Conservation (phyloP, 495 filamentous ascomycete species). For the Neurospora tetrasperma region DNA sequence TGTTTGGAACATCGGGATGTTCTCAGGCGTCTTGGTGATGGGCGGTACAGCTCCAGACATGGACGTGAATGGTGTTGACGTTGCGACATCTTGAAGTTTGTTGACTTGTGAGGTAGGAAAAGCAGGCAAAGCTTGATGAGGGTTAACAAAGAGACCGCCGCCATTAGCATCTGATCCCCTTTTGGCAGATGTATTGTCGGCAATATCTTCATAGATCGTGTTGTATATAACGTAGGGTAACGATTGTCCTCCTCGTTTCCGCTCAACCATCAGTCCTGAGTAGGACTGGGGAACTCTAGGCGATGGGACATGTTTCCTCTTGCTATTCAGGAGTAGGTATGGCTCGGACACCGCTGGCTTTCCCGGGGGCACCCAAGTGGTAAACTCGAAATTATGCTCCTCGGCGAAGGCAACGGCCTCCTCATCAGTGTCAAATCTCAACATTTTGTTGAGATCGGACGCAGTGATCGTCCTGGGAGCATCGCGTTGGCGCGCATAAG, state of each 20-base stretch:
- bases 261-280: slow-evolving; percentile 36
- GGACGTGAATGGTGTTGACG: not conserved
- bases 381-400: slow-evolving; percentile 55
- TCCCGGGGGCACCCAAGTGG: slow-evolving; percentile 21
- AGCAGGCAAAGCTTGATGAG: not conserved
- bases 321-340: slow-evolving; percentile 40
- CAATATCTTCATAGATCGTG: slow-evolving; percentile 30
- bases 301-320: slow-evolving; percentile 22
- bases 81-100: not conserved
- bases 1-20: not conserved
- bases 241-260: slow-evolving; percentile 34
- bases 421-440: slow-evolving; percentile 65
- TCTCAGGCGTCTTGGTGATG: not conserved
- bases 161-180: not conserved
- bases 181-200: not conserved
- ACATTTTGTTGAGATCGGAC: slow-evolving; percentile 48
- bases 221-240: slow-evolving; percentile 34
- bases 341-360: slow-evolving; percentile 32
- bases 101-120: not conserved
- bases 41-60: not conserved
- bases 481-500: slow-evolving; percentile 50
- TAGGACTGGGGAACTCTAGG: slow-evolving; percentile 33
- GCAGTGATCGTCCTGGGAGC: slow-evolving; percentile 70
- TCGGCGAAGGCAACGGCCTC: slow-evolving; percentile 61
- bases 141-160: slow-evolving; percentile 24